A percentile compares a stretch with the other conserved stretches of the same genome.
Conservation (phyloP, 2,329 filamentous ascomycete genomes). For the Trichoderma asperellum region DNA sequence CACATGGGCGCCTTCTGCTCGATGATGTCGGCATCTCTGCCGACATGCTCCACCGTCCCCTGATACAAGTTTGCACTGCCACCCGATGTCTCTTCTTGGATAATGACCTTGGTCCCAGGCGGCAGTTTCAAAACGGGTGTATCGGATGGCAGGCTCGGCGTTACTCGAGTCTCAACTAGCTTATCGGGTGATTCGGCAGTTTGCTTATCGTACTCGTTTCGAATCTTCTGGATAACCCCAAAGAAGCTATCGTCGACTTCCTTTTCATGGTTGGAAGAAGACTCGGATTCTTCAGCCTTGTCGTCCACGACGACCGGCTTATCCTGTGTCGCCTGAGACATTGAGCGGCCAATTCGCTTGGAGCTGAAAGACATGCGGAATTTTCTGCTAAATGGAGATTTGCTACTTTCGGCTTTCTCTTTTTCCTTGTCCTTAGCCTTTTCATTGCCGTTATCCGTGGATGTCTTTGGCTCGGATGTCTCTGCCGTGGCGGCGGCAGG, state of each 20-base stretch:
- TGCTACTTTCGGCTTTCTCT: constrained; percentile 57
- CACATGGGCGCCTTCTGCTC: constrained; percentile 88
- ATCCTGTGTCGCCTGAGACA: constrained; percentile 61
- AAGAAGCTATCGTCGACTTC: constrained; percentile 75
- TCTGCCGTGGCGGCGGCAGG: constrained; percentile 3
- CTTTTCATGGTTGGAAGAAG: constrained; percentile 68
- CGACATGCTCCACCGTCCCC: constrained; percentile 79
- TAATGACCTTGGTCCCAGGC: constrained; percentile 66
- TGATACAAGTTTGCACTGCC: constrained; percentile 85
- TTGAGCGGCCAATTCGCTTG: constrained; percentile 79
- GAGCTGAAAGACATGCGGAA: constrained; percentile 82
- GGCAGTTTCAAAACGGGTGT: constrained; percentile 78
- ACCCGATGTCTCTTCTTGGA: constrained; percentile 69
- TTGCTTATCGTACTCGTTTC: constrained; percentile 72
- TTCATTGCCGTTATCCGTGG: constrained; percentile 55
- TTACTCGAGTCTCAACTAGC: constrained; percentile 64
- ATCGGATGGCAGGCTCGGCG: constrained; percentile 71
- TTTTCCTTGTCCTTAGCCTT: constrained; percentile 53
- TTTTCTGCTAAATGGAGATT: constrained; percentile 79
- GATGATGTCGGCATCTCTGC: constrained; percentile 77
- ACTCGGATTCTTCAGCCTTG: constrained; percentile 70
- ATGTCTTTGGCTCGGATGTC: constrained; percentile 50
- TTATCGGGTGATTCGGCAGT: constrained; percentile 59
- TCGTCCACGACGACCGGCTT: constrained; percentile 77
- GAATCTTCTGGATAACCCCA: constrained; percentile 73